These are phyloP conservation scores for Starmerella bacillaris DNA, from an alignment of 805 yeast species.

Conservation along the genomic window DNA sequence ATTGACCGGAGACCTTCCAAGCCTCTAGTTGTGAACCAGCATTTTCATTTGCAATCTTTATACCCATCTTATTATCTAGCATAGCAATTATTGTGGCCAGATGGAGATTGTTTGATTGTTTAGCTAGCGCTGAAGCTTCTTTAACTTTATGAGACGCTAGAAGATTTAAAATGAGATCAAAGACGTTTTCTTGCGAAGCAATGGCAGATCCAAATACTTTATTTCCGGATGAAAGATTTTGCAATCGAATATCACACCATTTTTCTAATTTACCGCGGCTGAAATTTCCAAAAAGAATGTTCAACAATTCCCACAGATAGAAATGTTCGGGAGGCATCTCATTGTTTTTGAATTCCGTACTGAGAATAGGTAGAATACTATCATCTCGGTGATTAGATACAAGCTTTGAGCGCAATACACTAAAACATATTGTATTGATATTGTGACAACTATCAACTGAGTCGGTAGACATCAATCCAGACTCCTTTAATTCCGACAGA, in stretches of 20 bases:
- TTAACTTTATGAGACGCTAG: slow-evolving; percentile 36
- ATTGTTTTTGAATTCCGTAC: no score
- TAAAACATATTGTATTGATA: background rate
- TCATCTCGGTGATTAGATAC: background rate
- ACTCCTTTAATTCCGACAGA: no score
- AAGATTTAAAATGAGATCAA: no score
- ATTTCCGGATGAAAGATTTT: no score
- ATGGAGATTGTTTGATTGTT: slow-evolving; percentile 46
- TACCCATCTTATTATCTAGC: slow-evolving; percentile 32
- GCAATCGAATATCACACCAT: no score
- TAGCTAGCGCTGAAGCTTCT: slow-evolving; percentile 45
- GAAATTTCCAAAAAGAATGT: no score
- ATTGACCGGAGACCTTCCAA: slow-evolving; percentile 37
- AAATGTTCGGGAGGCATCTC: no score
- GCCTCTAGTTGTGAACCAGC: slow-evolving; percentile 46
- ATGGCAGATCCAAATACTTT: no score
- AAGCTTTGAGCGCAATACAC: background rate
- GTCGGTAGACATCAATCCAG: no score
- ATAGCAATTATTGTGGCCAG: slow-evolving; percentile 52
- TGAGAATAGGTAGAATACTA: slow-evolving; percentile 8
- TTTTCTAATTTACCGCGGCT: no score
- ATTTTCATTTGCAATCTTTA: slow-evolving; percentile 31
- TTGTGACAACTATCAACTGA: background rate
- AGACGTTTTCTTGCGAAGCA: no score
- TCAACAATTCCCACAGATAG: no score